These are phyloP conservation scores for Celoporthe dispersa DNA, from an alignment of 2,329 filamentous ascomycete species.

Conservation along the genomic window DNA sequence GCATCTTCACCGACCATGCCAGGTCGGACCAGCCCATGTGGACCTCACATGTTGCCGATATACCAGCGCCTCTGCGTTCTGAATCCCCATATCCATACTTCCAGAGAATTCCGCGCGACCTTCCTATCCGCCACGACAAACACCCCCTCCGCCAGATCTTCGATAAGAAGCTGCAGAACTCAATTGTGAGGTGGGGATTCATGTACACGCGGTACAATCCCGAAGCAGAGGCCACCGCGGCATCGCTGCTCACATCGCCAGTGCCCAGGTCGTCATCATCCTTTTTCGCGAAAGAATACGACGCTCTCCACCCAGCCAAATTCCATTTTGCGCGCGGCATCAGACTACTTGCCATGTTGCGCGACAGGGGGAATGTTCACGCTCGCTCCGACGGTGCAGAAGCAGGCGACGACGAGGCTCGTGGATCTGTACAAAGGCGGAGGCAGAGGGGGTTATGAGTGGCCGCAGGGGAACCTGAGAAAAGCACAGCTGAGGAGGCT, in stretches of 20 bases:
- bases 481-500: slow-evolving; percentile 22
- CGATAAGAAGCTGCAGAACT: slow-evolving; percentile 42
- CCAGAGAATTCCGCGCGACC: slow-evolving; percentile 45
- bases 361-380: slow-evolving; percentile 39
- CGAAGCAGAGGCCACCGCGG: slow-evolving; percentile 20
- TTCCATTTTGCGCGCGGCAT: slow-evolving; percentile 40
- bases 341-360: slow-evolving; percentile 40
- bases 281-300: not conserved
- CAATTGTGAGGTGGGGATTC: slow-evolving; percentile 53
- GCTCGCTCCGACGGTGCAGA: slow-evolving; percentile 31
- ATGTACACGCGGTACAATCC: slow-evolving; percentile 39
- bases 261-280: not conserved
- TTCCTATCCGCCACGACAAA: slow-evolving; percentile 44
- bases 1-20: slow-evolving; percentile 41
- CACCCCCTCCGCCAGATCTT: slow-evolving; percentile 57
- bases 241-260: not conserved
- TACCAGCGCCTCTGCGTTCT: slow-evolving; percentile 41
- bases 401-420: slow-evolving; percentile 38
- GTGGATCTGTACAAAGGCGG: slow-evolving; percentile 41
- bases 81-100: slow-evolving; percentile 40
- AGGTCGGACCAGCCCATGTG: slow-evolving; percentile 41
- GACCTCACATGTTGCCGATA: slow-evolving; percentile 49
- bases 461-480: slow-evolving; percentile 27
- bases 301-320: slow-evolving; percentile 25
- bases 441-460: slow-evolving; percentile 30